A percentile compares a stretch with the other conserved stretches of the same genome.
Conservation (phyloP, 2,329 filamentous ascomycete species). For the Rhynchosporium agropyri region DNA sequence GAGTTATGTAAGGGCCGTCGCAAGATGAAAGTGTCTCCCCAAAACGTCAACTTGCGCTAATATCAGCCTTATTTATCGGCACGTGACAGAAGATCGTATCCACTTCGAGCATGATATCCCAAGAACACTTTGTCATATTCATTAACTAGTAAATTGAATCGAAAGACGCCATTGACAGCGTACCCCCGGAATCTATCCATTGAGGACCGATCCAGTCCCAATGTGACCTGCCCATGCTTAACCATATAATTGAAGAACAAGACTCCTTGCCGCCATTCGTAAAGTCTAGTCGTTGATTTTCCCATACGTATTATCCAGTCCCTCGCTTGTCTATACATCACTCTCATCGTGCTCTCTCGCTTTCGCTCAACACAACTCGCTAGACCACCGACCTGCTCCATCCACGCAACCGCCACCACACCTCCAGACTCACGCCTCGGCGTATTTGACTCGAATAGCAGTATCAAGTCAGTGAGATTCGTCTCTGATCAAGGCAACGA, state of each 20-base stretch:
- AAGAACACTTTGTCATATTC: neutral
- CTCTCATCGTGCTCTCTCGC: neutral
- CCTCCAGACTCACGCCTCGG: conserved; percentile 30
- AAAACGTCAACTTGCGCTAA: conserved; percentile 8
- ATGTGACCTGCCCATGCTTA: conserved; percentile 28
- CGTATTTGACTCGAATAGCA: conserved; percentile 35
- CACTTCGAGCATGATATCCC: neutral
- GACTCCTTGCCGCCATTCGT: conserved; percentile 31
- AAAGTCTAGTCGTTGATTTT: conserved; percentile 35
- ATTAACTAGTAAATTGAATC: conserved; percentile 16
- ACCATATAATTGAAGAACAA: conserved; percentile 24
- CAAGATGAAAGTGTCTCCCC: conserved; percentile 8
- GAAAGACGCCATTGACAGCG: conserved; percentile 33
- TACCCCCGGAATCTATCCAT: conserved; percentile 37
- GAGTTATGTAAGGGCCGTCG: conserved; percentile 3
- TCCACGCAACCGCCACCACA: conserved; percentile 11
- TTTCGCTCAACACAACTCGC: conserved; percentile 19
- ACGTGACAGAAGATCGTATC: neutral
- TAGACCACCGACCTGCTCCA: conserved; percentile 7
- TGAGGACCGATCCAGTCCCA: conserved; percentile 26
- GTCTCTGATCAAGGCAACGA: conserved; percentile 79
- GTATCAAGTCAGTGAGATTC: conserved; percentile 71
- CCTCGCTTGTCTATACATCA: conserved; percentile 20
- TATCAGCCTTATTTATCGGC: conserved; percentile 1
- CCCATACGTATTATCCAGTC: conserved; percentile 34